Evolutionary conservation across 1,139 yeast genomes (phyloP).

Genomic region (Blastobotrys serpentis): DNA sequence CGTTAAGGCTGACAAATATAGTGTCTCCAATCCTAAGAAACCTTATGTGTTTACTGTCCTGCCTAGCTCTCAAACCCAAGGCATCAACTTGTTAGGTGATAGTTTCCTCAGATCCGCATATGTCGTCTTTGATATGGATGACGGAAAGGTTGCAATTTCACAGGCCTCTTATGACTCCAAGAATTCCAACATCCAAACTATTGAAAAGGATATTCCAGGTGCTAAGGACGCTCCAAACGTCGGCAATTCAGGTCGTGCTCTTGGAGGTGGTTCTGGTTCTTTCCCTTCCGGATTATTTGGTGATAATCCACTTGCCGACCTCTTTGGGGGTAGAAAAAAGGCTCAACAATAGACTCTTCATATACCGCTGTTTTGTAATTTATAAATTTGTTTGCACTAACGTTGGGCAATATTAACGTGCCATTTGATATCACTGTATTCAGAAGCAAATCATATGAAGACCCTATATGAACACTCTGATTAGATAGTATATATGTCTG

Average conservation of each 20-base stretch:
- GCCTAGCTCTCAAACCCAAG: conserved; percentile 29
- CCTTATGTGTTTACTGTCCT: conserved; percentile 23
- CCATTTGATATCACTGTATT: no score
- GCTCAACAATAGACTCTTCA: background rate
- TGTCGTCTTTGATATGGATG: conserved; percentile 72
- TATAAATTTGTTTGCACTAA: background rate
- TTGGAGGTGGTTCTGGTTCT: background rate
- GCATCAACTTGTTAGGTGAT: conserved; percentile 59
- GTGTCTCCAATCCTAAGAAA: conserved; percentile 18
- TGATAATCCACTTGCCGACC: background rate
- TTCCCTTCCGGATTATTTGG: background rate
- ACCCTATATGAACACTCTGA: no score
- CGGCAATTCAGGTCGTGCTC: background rate
- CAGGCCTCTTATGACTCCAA: conserved; percentile 45
- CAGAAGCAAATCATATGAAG: no score
- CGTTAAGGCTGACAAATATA: conserved; percentile 18
- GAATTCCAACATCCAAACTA: conserved; percentile 21
- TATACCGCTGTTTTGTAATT: background rate
- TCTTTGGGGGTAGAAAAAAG: background rate
- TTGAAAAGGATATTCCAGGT: conserved; percentile 20
- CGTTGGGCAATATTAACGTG: background rate
- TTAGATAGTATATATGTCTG: no score
- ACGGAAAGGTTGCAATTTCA: conserved; percentile 61
- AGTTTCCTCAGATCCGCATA: conserved; percentile 71
- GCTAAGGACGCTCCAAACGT: conserved; percentile 12